Conservation (phyloP, 2,329 filamentous ascomycete genomes). For the Colletotrichum chrysophilum region DNA sequence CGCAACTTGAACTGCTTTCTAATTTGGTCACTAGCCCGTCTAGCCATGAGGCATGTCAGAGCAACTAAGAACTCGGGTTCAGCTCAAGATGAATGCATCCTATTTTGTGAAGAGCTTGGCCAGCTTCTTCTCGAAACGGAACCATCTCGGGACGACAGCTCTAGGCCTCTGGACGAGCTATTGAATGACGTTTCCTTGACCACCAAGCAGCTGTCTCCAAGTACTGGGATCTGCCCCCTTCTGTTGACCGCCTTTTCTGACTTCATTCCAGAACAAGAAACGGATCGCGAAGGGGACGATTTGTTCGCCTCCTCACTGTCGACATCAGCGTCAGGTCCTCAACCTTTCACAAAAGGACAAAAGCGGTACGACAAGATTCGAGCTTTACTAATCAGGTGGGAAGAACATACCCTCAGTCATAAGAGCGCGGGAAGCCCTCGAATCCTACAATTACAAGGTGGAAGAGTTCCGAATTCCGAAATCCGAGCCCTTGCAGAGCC, state of each 20-base stretch:
- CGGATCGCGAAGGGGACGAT: too few species aligned
- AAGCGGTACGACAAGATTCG: too few species aligned
- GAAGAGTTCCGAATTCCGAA: neutral
- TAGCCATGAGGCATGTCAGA: neutral
- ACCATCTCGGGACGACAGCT: too few species aligned
- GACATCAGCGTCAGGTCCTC: too few species aligned
- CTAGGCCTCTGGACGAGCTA: neutral
- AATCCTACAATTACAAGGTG: neutral
- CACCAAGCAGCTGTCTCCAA: neutral
- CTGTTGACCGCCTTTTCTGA: too few species aligned
- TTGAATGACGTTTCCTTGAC: neutral
- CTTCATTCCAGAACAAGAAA: too few species aligned
- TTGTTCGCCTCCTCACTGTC: too few species aligned
- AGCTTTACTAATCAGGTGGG: too few species aligned
- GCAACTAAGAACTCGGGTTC: neutral
- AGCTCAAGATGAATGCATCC: neutral
- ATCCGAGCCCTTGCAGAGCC: neutral
- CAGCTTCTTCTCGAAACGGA: neutral
- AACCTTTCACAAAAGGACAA: too few species aligned
- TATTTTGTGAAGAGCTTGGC: neutral
- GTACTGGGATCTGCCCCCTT: too few species aligned
- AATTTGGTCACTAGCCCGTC: neutral
- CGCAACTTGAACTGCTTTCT: neutral
- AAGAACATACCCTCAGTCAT: too few species aligned
- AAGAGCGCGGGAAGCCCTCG: neutral